Evolutionary conservation across 2,329 filamentous ascomycete genomes (phyloP), one percentile per base, ranked within the genome.

Genomic region (Aspergillus sp.): DNA sequence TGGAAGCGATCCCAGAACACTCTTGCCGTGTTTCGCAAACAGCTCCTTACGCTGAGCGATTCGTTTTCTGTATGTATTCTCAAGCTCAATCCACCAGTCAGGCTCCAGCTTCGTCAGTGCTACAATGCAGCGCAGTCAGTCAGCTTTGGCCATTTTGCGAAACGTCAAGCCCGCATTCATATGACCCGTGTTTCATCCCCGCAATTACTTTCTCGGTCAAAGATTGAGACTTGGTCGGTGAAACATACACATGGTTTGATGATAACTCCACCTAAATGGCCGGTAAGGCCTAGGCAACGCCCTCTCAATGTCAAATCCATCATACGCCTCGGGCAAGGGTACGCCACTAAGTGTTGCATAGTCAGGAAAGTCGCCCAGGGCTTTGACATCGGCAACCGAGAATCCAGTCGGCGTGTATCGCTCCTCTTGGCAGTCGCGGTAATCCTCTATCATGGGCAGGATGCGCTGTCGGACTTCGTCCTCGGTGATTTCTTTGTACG

Each of bases 71-170:
- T 96, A 96, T 3, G 84, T 89, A 49, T 79, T 87, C 64, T 95
- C 90, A 2, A 96, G 81, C 74, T 96, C 91, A n/a, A 96, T 78
- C 91, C 91, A 96, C 84, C 88, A 96, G 69, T 96, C 87, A 0
- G 86, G 78, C 60, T 96, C 89, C 72, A 95, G 77, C 64, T 91
- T 96, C 43, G 83, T 87, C 8, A 93, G 78, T 2, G 90, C 90
- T 95, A 51, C 22, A 36, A 18, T 51, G 30, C 42, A 38, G 50
- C 32, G 26, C 26, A 9, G 26, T 30, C 26, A 30, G 17, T 43
- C 32, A 53, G 30, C 30, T 15, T 52, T 26, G 39, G 24, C 24
- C 48, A 32, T 15, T 5, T 11, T 30, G 38, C 22, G 7, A 39
- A 39, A 15, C n/a, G 26, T 30, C 3, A 30, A 30, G 7, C 3